phyloP scores from a whole-genome alignment of 2,329 filamentous ascomycete species.

The Trichoderma pleuroti region DNA sequence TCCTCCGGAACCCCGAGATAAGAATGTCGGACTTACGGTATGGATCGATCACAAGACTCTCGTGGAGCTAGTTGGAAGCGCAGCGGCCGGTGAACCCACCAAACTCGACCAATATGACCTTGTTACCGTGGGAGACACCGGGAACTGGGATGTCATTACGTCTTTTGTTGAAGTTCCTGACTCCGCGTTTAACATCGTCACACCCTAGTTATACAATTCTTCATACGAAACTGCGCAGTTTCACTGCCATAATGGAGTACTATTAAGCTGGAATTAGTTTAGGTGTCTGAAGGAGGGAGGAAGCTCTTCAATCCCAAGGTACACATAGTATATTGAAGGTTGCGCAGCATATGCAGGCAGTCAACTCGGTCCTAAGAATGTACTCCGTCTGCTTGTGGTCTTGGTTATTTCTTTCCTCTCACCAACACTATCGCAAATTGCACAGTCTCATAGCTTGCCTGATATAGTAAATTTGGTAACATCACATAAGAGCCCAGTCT shows the following conservation, averaged over 20 bases:
- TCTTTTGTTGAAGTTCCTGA: neutral
- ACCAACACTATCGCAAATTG: too few species aligned
- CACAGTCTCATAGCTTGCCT: too few species aligned
- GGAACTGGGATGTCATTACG: neutral
- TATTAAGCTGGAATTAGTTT: neutral
- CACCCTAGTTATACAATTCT: neutral
- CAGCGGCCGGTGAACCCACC: neutral
- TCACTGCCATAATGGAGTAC: neutral
- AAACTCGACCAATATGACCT: neutral
- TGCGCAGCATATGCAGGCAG: neutral
- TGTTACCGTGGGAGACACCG: neutral
- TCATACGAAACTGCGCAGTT: neutral
- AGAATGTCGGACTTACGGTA: neutral
- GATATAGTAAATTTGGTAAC: too few species aligned
- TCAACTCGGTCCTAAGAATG: neutral
- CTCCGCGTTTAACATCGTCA: neutral
- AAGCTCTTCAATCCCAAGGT: neutral
- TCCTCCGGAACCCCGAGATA: neutral
- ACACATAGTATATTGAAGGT: neutral
- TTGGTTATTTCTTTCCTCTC: neutral
- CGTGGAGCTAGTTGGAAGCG: neutral
- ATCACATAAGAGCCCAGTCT: too few species aligned
- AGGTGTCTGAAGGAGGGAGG: neutral
- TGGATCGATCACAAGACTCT: neutral
- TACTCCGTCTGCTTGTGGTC: neutral